Percentiles rank a stretch among this genome's conserved stretches.
These are phyloP conservation scores for Rubroshorea leprosula DNA, from an alignment of 345 rosid species.

Conservation along the genomic window DNA sequence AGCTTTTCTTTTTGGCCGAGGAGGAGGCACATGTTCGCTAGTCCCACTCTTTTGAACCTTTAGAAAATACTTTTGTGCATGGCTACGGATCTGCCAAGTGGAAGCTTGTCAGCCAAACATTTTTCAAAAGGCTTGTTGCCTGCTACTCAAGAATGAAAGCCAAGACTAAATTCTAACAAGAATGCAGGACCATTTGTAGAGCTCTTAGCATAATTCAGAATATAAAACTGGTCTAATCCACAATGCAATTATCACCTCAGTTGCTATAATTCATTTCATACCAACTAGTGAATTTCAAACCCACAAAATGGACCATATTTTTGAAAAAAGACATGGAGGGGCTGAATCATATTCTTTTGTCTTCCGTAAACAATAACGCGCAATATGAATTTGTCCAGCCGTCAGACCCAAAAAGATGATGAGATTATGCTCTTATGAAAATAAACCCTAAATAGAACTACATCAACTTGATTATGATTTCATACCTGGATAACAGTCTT, in stretches of 20 bases:
- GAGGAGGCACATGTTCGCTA: conserved; percentile 95
- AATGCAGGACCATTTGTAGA: too few relatives aligned
- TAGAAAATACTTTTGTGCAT: conserved; percentile 88
- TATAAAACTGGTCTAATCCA: too few relatives aligned
- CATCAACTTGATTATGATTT: background rate
- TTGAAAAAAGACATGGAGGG: too few relatives aligned
- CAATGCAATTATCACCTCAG: too few relatives aligned
- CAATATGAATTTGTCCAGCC: too few relatives aligned
- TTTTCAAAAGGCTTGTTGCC: background rate
- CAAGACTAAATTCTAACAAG: background rate
- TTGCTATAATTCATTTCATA: too few relatives aligned
- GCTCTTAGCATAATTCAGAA: too few relatives aligned
- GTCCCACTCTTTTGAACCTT: conserved; percentile 91
- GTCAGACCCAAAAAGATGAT: background rate
- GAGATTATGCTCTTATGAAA: too few relatives aligned
- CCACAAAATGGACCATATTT: too few relatives aligned
- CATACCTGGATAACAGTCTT: conserved; percentile 91
- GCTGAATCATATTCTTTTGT: too few relatives aligned
- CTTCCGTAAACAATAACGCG: too few relatives aligned
- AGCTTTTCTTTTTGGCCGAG: conserved; percentile 94
- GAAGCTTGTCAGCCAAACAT: conserved; percentile 9
- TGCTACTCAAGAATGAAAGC: background rate
- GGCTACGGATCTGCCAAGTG: conserved; percentile 79
- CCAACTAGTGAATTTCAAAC: too few relatives aligned
- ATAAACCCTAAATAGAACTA: background rate